Evolutionary conservation across 495 filamentous ascomycete genomes (phyloP).

Genomic region (Penicillium roqueforti): DNA sequence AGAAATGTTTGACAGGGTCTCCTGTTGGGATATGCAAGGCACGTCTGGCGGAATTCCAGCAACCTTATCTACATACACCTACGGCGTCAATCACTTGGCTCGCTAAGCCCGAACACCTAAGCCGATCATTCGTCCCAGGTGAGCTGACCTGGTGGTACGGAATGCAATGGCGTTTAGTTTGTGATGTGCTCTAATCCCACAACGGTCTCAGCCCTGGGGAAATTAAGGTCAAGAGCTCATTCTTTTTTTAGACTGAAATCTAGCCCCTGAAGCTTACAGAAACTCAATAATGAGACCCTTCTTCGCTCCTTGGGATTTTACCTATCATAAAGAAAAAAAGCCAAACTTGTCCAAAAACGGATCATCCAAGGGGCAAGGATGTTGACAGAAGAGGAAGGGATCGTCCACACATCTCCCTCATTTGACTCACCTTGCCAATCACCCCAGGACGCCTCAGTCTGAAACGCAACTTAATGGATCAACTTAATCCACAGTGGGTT

Average conservation of each 20-base stretch:
- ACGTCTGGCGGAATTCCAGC: constrained; percentile 26
- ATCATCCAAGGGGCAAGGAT: constrained; percentile 9
- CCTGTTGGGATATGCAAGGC: constrained; percentile 32
- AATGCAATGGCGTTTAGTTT: neutral
- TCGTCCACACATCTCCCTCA: constrained; percentile 10
- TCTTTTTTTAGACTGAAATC: neutral
- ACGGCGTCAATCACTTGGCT: constrained; percentile 8
- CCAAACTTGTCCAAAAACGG: neutral
- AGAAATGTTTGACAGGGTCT: constrained; percentile 28
- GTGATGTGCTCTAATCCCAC: neutral
- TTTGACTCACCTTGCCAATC: constrained; percentile 9
- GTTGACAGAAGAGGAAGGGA: constrained; percentile 13
- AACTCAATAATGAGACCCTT: neutral
- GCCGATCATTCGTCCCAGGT: neutral
- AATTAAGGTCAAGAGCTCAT: neutral
- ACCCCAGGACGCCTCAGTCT: constrained; percentile 15
- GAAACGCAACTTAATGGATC: constrained; percentile 16
- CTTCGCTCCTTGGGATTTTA: constrained; percentile 3
- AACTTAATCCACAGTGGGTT: neutral
- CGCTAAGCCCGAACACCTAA: neutral
- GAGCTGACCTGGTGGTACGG: neutral
- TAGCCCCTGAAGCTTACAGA: neutral
- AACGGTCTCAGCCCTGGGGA: neutral
- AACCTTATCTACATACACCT: constrained; percentile 30
- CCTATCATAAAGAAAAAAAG: constrained; percentile 11